Percentiles rank a stretch among this genome's conserved stretches.
Evolutionary conservation across 495 filamentous ascomycete genomes (phyloP).

Genomic region (Astrothelium subdiscretum): DNA sequence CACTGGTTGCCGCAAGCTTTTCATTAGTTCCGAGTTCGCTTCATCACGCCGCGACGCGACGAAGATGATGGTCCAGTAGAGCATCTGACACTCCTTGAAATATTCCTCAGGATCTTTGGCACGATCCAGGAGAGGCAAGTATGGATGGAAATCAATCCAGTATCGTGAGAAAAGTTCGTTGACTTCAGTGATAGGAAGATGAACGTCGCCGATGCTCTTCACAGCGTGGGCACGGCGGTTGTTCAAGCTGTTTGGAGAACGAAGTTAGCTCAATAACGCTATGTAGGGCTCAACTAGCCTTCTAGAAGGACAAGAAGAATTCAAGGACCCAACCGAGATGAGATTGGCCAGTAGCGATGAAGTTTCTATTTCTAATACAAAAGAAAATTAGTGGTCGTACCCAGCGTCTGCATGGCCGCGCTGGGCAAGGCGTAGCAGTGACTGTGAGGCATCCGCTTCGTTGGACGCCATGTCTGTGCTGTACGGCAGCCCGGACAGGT

Average conservation of each 20-base stretch:
- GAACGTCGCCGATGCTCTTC: slow-evolving; percentile 58
- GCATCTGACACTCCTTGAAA: slow-evolving; percentile 56
- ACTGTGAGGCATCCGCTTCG: not conserved
- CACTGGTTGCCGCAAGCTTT: slow-evolving; percentile 57
- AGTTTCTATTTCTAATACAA: not conserved
- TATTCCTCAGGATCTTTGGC: slow-evolving; percentile 62
- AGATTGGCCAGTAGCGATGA: slow-evolving; percentile 5
- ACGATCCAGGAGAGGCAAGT: slow-evolving; percentile 69
- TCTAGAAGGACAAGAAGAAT: slow-evolving; percentile 5
- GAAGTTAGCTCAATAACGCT: not conserved
- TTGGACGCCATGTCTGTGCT: not conserved
- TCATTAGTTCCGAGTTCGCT: slow-evolving; percentile 52
- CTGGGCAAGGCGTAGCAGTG: not conserved
- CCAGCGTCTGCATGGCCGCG: not conserved
- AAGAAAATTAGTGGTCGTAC: not conserved
- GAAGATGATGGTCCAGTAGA: slow-evolving; percentile 81
- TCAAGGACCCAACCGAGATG: slow-evolving; percentile 22
- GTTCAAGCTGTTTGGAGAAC: slow-evolving; percentile 12
- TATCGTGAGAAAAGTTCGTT: slow-evolving; percentile 65
- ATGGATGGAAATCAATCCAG: slow-evolving; percentile 74
- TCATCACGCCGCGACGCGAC: slow-evolving; percentile 68
- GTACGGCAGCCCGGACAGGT: not conserved
- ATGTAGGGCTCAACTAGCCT: slow-evolving; percentile 17
- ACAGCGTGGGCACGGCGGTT: slow-evolving; percentile 3
- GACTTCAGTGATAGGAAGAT: slow-evolving; percentile 59